phyloP scores from a whole-genome alignment of 257 asterid species.

The Coffea eugenioides region DNA sequence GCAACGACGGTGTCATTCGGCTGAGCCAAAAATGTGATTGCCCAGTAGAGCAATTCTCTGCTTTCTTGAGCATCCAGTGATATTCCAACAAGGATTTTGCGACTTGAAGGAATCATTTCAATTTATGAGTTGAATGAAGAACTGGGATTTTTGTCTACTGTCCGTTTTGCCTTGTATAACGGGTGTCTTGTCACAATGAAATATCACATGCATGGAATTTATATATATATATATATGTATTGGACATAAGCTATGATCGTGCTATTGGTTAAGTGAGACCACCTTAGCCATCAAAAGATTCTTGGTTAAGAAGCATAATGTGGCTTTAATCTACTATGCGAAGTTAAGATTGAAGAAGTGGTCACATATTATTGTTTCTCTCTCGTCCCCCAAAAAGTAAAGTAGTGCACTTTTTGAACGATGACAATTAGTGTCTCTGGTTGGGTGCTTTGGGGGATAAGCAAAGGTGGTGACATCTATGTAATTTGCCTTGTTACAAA shows the following conservation, averaged over 20 bases:
- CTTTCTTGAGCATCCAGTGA: slow-evolving; percentile 57
- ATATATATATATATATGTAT: slow-evolving; percentile 36
- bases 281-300: slow-evolving; percentile 34
- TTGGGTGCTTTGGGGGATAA: slow-evolving; percentile 75
- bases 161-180: background rate
- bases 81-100: slow-evolving; percentile 70
- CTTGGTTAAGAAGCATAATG: slow-evolving; percentile 57
- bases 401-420: slow-evolving; percentile 31
- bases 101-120: slow-evolving; percentile 36
- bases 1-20: slow-evolving; percentile 72
- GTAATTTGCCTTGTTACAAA: slow-evolving; percentile 64
- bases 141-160: background rate
- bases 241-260: slow-evolving; percentile 21
- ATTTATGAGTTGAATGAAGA: background rate
- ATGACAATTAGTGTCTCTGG: slow-evolving; percentile 54
- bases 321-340: slow-evolving; percentile 15
- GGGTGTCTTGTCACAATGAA: slow-evolving; percentile 16
- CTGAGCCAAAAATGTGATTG: slow-evolving; percentile 47
- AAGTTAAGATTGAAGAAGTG: slow-evolving; percentile 19
- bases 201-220: slow-evolving; percentile 19
- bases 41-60: slow-evolving; percentile 61
- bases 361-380: background rate
- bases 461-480: slow-evolving; percentile 69
- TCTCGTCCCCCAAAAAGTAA: slow-evolving; percentile 14
- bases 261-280: slow-evolving; percentile 28